Evolutionary conservation across 345 rosid genomes (phyloP).

Genomic region (Salix viminalis): DNA sequence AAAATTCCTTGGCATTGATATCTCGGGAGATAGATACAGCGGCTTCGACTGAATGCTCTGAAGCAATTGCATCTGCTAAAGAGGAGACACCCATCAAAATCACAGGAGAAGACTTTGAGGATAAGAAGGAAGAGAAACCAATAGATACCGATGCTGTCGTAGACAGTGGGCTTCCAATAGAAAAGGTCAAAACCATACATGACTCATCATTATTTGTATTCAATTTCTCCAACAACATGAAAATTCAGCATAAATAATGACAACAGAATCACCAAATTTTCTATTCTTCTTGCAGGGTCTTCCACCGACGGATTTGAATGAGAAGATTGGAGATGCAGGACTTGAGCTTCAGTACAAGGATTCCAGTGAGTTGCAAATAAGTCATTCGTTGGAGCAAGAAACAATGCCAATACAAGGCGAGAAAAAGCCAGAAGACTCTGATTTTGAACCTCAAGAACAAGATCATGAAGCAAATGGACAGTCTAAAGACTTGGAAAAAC

Average conservation of each 20-base stretch:
- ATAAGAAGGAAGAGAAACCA: slow-evolving; percentile 12
- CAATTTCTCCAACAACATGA: background rate
- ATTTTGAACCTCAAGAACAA: slow-evolving; percentile 16
- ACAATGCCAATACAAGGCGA: slow-evolving; percentile 5
- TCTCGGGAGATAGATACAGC: slow-evolving; percentile 10
- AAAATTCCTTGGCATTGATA: background rate
- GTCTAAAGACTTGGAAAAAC: slow-evolving; percentile 2
- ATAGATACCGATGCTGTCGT: background rate
- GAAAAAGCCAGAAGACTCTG: slow-evolving; percentile 4
- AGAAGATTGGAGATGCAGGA: slow-evolving; percentile 3
- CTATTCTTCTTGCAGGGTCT: slow-evolving; percentile 13
- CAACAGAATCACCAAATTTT: background rate
- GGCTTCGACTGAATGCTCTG: slow-evolving; percentile 4
- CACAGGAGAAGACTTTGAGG: slow-evolving; percentile 14
- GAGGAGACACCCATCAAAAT: slow-evolving; percentile 1
- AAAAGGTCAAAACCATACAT: slow-evolving; percentile 9
- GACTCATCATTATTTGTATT: background rate
- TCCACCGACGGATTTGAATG: background rate
- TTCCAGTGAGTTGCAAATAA: background rate
- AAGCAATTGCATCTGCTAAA: slow-evolving; percentile 1
- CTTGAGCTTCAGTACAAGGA: background rate
- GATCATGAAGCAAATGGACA: slow-evolving; percentile 2
- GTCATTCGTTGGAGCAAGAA: slow-evolving; percentile 8
- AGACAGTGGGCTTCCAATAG: background rate
- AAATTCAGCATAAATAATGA: background rate